Evolutionary conservation across 192 early-diverging fungal species (phyloP).

Genomic region (Coemansia asiatica): DNA sequence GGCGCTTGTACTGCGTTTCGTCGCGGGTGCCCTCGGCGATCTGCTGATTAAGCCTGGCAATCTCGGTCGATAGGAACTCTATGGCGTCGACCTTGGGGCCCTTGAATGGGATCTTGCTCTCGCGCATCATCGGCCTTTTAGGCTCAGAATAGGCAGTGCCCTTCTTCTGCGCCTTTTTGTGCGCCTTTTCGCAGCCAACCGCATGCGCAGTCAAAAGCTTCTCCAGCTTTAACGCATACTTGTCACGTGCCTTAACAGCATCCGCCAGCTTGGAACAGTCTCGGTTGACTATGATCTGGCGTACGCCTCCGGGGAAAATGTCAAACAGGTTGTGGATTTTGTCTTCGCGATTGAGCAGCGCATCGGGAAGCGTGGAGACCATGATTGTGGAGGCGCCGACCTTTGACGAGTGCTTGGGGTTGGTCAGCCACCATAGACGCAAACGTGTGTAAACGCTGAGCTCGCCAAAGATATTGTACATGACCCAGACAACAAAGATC

Average conservation of each 20-base stretch:
- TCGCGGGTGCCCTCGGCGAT: slow-evolving; percentile 55
- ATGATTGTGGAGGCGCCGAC: slow-evolving; percentile 71
- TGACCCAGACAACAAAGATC: slow-evolving; percentile 53
- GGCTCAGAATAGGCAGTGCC: slow-evolving; percentile 24
- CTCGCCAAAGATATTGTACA: slow-evolving; percentile 64
- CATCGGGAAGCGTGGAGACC: slow-evolving; percentile 68
- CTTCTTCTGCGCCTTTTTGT: slow-evolving; percentile 43
- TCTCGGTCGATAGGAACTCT: slow-evolving; percentile 37
- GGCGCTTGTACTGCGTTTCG: slow-evolving; percentile 36
- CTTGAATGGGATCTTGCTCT: slow-evolving; percentile 47
- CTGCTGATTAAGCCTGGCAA: slow-evolving; percentile 41
- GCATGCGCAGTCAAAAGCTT: slow-evolving; percentile 58
- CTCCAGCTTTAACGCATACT: slow-evolving; percentile 59
- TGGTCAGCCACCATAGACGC: slow-evolving; percentile 68
- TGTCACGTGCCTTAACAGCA: slow-evolving; percentile 59
- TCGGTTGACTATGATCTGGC: slow-evolving; percentile 68
- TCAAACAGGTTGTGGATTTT: slow-evolving; percentile 59
- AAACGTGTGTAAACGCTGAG: slow-evolving; percentile 63
- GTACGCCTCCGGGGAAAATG: slow-evolving; percentile 74
- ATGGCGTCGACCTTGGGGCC: slow-evolving; percentile 72
- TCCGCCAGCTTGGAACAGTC: slow-evolving; percentile 61
- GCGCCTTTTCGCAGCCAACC: slow-evolving; percentile 50
- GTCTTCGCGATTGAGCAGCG: slow-evolving; percentile 58
- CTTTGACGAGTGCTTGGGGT: slow-evolving; percentile 55
- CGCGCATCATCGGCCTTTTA: slow-evolving; percentile 61